Evolutionary conservation across 2,329 filamentous ascomycete genomes (phyloP).

Genomic region (Nemania sp.): DNA sequence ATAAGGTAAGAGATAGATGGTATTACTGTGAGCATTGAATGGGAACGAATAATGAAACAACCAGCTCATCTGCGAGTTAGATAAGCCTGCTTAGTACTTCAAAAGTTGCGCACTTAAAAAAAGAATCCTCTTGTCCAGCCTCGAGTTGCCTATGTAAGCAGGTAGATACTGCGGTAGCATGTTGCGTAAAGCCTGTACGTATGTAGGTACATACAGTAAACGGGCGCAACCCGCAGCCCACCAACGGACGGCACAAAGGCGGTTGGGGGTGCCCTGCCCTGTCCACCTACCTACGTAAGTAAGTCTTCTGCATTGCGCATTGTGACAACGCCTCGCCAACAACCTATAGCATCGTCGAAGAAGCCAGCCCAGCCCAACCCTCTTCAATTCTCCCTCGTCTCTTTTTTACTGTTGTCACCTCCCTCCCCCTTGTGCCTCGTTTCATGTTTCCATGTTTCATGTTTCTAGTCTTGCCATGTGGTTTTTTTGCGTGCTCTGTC

Average conservation of each 20-base stretch:
- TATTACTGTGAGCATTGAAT: slow-evolving; percentile 22
- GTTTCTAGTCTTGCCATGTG: slow-evolving; percentile 44
- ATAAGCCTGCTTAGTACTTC: slow-evolving; percentile 5
- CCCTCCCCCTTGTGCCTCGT: not conserved
- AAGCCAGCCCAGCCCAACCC: not conserved
- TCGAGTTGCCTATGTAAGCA: not conserved
- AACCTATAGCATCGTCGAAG: slow-evolving; percentile 33
- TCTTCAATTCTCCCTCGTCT: not conserved
- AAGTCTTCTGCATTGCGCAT: not conserved
- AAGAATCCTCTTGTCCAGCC: not conserved
- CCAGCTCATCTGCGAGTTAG: not conserved
- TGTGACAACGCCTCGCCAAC: slow-evolving; percentile 9
- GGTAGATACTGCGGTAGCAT: not conserved
- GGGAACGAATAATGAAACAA: slow-evolving; percentile 7
- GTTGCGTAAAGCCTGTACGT: not conserved
- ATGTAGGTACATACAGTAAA: not conserved
- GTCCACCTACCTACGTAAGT: not conserved
- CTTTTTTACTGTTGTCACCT: not conserved
- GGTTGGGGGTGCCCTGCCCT: not conserved
- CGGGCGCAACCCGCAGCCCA: not conserved
- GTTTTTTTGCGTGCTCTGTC: slow-evolving; percentile 10
- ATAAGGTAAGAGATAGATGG: not conserved
- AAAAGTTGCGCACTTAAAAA: not conserved
- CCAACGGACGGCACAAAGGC: not conserved
- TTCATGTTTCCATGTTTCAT: slow-evolving; percentile 33